phyloP scores from a whole-genome alignment of 208 protist species.

The Crithidia brevicula region DNA sequence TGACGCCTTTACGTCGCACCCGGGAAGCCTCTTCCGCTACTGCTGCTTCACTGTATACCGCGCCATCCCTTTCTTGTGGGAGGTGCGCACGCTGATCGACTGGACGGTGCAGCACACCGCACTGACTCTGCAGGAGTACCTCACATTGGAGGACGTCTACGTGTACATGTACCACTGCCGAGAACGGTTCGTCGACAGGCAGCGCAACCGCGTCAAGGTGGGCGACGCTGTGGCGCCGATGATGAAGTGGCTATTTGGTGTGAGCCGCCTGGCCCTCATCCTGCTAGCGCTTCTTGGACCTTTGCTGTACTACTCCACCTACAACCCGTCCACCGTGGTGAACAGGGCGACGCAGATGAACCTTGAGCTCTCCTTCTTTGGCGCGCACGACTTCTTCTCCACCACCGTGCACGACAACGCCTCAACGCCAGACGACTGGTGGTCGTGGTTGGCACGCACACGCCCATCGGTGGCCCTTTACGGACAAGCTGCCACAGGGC shows the following conservation, averaged over 20 bases:
- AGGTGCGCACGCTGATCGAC: conserved; percentile 75
- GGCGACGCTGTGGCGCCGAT: conserved; percentile 41
- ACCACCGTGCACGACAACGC: conserved; percentile 39
- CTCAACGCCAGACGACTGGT: conserved; percentile 32
- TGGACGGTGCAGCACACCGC: conserved; percentile 77
- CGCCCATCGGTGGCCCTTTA: conserved; percentile 54
- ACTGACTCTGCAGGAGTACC: conserved; percentile 67
- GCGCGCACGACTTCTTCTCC: conserved; percentile 53
- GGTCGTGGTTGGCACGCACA: conserved; percentile 54
- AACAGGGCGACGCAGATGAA: conserved; percentile 51
- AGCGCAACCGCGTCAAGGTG: conserved; percentile 21
- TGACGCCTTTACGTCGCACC: conserved; percentile 62
- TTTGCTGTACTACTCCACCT: conserved; percentile 88
- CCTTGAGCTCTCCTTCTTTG: conserved; percentile 60
- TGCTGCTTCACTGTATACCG: conserved; percentile 54
- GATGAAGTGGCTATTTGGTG: conserved; percentile 49
- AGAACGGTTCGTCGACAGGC: conserved; percentile 25
- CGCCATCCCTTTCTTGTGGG: conserved; percentile 80
- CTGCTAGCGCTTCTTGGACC: conserved; percentile 74
- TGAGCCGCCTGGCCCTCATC: conserved; percentile 53
- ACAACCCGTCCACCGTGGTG: conserved; percentile 69
- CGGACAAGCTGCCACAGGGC: conserved; percentile 27
- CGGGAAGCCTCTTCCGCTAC: conserved; percentile 38
- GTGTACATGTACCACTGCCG: conserved; percentile 58
- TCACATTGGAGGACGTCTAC: conserved; percentile 83